Percentiles rank a stretch among this genome's conserved stretches.
phyloP scores from a whole-genome alignment of 768 basidiomycete species.

The Termitomyces sp. region DNA sequence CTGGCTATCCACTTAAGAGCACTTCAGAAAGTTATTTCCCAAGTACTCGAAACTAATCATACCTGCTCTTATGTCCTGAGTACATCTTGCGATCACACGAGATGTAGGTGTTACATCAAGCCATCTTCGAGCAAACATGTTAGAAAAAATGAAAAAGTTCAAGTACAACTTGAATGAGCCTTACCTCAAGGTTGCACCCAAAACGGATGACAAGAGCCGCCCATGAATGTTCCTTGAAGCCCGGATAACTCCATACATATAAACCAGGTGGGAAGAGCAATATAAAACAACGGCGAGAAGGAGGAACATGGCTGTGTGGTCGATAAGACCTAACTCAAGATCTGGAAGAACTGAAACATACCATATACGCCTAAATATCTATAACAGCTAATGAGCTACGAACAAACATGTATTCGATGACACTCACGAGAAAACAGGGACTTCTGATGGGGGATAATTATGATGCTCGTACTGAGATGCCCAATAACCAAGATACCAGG shows the following conservation, averaged over 20 bases:
- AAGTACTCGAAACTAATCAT: conserved; percentile 7
- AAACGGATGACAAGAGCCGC: conserved; percentile 44
- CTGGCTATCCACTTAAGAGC: conserved; percentile 46
- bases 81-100: conserved; percentile 61
- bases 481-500: conserved; percentile 43
- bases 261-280: conserved; percentile 29
- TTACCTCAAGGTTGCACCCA: conserved; percentile 59
- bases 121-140: conserved; percentile 30
- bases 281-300: conserved; percentile 26
- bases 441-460: conserved; percentile 22
- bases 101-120: conserved; percentile 40
- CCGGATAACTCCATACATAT: conserved; percentile 42
- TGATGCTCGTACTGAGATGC: conserved; percentile 40
- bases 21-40: conserved; percentile 17
- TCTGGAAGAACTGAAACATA: not conserved
- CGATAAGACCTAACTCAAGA: not conserved
- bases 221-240: conserved; percentile 53
- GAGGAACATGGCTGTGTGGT: conserved; percentile 24
- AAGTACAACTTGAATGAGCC: not conserved
- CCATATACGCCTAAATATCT: conserved; percentile 49
- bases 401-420: not conserved
- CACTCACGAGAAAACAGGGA: conserved; percentile 32
- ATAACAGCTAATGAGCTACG: not conserved
- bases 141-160: not conserved
- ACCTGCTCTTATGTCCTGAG: conserved; percentile 54